Evolutionary conservation across 2,329 filamentous ascomycete genomes (phyloP).

Genomic region (Trichophyton benhamiae): DNA sequence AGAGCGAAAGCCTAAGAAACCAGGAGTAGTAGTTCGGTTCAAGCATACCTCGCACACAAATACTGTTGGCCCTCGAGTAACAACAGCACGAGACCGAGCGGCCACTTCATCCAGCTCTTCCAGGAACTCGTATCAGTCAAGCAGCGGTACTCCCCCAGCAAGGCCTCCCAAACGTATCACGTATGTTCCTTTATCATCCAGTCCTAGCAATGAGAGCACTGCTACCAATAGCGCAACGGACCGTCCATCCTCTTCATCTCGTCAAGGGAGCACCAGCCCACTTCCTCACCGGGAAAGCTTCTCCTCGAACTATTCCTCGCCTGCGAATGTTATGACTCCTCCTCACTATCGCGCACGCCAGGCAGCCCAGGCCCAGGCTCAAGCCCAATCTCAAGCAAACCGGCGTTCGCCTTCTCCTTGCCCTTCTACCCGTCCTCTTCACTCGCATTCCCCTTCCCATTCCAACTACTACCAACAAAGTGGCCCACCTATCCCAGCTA

Average conservation of each 20-base stretch:
- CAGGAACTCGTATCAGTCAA: constrained; percentile 13
- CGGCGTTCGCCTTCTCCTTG: constrained; percentile 11
- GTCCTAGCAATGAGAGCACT: constrained; percentile 13
- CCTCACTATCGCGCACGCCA: constrained; percentile 5
- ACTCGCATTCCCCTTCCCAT: constrained; percentile 16
- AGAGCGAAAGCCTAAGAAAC: constrained; percentile 43
- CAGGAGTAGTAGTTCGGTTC: constrained; percentile 38
- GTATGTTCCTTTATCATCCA: not conserved
- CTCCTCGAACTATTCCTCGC: constrained; percentile 1
- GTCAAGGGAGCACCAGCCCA: constrained; percentile 3
- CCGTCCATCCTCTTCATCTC: constrained; percentile 17
- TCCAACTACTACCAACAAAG: constrained; percentile 22
- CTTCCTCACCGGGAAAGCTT: constrained; percentile 1
- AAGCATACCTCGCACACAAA: constrained; percentile 25
- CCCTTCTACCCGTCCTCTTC: constrained; percentile 21
- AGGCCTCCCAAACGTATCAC: constrained; percentile 12
- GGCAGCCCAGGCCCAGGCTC: not conserved
- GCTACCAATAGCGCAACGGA: constrained; percentile 14
- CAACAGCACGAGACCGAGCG: constrained; percentile 13
- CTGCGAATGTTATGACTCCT: constrained; percentile 4
- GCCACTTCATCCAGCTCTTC: constrained; percentile 22
- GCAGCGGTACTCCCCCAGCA: not conserved
- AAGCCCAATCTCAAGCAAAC: not conserved
- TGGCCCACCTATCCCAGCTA: constrained; percentile 32
- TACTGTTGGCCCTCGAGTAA: constrained; percentile 16